A percentile compares a stretch with the other conserved stretches of the same genome.
Conservation (phyloP, 2,329 filamentous ascomycete species). For the Aaosphaeria pasadenensis region DNA sequence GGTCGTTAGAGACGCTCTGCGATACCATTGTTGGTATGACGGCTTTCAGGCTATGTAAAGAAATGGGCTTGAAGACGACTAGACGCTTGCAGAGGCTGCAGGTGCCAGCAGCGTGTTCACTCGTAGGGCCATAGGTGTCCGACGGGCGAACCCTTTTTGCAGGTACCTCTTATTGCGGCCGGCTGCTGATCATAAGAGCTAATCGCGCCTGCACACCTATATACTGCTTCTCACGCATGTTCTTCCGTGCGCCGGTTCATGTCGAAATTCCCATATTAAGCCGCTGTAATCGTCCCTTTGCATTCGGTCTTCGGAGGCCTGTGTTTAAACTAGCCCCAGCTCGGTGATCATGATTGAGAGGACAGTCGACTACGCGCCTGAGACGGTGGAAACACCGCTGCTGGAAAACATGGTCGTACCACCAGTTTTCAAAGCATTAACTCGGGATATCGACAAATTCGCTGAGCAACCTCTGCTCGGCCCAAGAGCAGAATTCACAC, state of each 20-base stretch:
- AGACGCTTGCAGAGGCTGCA: too few relatives aligned
- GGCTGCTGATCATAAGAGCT: neutral
- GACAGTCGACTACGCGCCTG: slow-evolving; percentile 13
- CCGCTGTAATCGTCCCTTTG: neutral
- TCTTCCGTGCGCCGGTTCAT: neutral
- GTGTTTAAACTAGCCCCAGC: neutral
- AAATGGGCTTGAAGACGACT: too few relatives aligned
- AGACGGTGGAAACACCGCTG: slow-evolving; percentile 30
- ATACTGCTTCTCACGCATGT: neutral
- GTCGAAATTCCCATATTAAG: neutral
- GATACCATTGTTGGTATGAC: too few relatives aligned
- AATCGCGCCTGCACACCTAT: neutral
- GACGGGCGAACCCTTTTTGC: neutral
- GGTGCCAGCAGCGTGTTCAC: neutral
- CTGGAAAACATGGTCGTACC: slow-evolving; percentile 36
- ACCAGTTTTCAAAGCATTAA: slow-evolving; percentile 34
- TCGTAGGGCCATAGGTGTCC: neutral
- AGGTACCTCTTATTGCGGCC: neutral
- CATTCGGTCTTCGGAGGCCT: neutral
- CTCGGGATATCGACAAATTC: slow-evolving; percentile 31
- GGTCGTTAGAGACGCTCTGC: neutral
- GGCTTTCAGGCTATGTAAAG: too few relatives aligned
- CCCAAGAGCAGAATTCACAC: slow-evolving; percentile 27
- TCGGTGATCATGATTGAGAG: slow-evolving; percentile 12
- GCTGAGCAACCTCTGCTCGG: slow-evolving; percentile 32